phyloP scores from a whole-genome alignment of 257 asterid genomes.

The Solanum virginianum region DNA sequence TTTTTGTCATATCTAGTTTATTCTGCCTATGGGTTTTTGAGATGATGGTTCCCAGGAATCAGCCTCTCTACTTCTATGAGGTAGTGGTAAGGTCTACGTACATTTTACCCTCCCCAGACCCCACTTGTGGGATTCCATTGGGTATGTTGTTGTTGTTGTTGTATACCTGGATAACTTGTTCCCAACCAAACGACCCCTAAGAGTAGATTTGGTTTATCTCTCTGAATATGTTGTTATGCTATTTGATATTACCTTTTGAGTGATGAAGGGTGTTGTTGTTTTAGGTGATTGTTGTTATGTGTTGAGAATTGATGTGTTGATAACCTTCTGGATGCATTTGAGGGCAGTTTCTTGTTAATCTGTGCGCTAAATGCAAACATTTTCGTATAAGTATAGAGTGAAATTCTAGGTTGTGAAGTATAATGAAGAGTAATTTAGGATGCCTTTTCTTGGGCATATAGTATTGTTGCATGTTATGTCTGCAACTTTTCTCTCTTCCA shows the following conservation, averaged over 20 bases:
- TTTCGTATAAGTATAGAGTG: not conserved
- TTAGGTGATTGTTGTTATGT: not conserved
- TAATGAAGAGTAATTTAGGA: not conserved
- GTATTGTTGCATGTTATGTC: not conserved
- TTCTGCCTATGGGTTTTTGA: too few relatives aligned
- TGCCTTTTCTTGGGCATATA: not conserved
- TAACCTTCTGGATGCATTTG: not conserved
- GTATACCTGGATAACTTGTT: too few relatives aligned
- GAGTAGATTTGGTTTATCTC: not conserved
- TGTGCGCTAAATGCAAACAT: not conserved
- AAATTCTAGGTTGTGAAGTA: not conserved
- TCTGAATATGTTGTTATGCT: not conserved
- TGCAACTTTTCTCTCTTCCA: not conserved
- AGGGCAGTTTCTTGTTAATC: not conserved
- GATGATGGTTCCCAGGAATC: too few relatives aligned
- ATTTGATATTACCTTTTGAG: not conserved
- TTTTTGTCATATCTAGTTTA: too few relatives aligned
- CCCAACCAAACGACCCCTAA: not conserved
- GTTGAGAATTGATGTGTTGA: not conserved
- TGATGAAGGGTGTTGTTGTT: not conserved
- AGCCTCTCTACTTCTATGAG: too few relatives aligned
- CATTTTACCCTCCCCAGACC: too few relatives aligned
- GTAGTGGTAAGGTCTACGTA: too few relatives aligned
- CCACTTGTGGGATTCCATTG: too few relatives aligned
- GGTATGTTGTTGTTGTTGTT: too few relatives aligned